Evolutionary conservation across 768 basidiomycete species (phyloP), one percentile per base, ranked within the genome.

Genomic region (Cubamyces sp.): DNA sequence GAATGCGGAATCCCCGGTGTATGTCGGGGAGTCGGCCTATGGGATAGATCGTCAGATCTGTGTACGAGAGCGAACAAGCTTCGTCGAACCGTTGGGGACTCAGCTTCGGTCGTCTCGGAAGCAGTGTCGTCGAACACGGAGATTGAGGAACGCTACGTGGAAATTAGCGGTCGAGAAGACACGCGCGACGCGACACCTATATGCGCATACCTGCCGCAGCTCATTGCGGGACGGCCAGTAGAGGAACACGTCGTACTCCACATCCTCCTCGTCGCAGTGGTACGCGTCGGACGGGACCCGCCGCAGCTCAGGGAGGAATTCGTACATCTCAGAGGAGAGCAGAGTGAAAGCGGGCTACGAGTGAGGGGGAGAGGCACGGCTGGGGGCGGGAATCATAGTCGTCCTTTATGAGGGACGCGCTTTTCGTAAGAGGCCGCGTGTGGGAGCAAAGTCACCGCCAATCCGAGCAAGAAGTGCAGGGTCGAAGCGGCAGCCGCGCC

Each of bases 191-290:
- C 28, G 14, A 28, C 39, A 42, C n/a, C 0, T 15, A 9, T 25
- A 8, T 14, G 42, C 18, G 21, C 40, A 19, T 49, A 63, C 62
- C 51, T 19, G 21, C 0, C 2, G 18, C 7, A 48, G 11, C 23
- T 46, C 51, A 25, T 58, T 63, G 5, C 54, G 54, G 16, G 63
- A 64, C 2, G 57, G 57, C 1, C 34, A 64, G 30, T 40, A 60
- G 11, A 26, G 8, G 48, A 34, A 56, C 8, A 64, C 63, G 47
- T 64, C 63, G 37, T 64, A 64, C 2, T 59, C 62, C 48, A 5
- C 18, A 4, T 48, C 52, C 23, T 54, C 56, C 9, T 51, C 26
- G 25, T 57, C 60, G 46, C 37, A 19, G 12, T 23, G 18, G 18
- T 42, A n/a, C 49, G 19, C 54, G 54, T 26, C 23, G 5, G 47